Conservation (phyloP, 352 stramenopile genomes). For the Phytophthora pini region DNA sequence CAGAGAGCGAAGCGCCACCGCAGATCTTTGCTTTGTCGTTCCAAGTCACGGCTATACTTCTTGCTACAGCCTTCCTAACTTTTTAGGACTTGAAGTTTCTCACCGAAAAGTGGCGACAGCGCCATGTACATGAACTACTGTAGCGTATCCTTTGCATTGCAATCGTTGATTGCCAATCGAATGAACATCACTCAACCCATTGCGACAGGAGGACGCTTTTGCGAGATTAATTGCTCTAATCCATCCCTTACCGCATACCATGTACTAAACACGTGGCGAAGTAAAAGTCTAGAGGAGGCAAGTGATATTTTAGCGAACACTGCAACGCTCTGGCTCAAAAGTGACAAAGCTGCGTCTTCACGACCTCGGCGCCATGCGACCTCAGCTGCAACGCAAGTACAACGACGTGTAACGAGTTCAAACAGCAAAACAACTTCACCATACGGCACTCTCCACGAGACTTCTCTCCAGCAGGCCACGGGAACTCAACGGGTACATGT, state of each 20-base stretch:
- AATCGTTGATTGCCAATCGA: neutral
- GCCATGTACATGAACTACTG: neutral
- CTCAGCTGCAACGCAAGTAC: constrained; percentile 1
- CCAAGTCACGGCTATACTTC: constrained; percentile 2
- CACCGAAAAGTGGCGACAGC: neutral
- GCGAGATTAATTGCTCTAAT: too few species aligned
- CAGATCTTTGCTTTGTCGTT: neutral
- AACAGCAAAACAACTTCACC: constrained; percentile 1
- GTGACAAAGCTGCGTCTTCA: neutral
- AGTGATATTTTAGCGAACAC: constrained; percentile 2
- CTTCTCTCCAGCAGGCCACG: neutral
- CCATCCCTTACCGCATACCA: too few species aligned
- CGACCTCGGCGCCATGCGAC: neutral
- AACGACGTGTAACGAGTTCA: constrained; percentile 1
- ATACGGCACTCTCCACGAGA: too few species aligned
- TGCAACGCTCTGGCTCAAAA: constrained; percentile 2
- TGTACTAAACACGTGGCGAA: constrained; percentile 4
- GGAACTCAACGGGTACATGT: constrained; percentile 3
- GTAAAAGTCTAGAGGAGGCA: constrained; percentile 6
- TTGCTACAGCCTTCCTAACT: constrained; percentile 3
- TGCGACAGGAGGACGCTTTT: neutral
- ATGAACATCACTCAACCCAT: constrained; percentile 3
- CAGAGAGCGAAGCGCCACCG: neutral
- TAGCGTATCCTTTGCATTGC: too few species aligned
- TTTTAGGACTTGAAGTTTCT: neutral